Conservation (phyloP, 1,284 basidiomycete genomes). For the Stygiomarasmius scandens region DNA sequence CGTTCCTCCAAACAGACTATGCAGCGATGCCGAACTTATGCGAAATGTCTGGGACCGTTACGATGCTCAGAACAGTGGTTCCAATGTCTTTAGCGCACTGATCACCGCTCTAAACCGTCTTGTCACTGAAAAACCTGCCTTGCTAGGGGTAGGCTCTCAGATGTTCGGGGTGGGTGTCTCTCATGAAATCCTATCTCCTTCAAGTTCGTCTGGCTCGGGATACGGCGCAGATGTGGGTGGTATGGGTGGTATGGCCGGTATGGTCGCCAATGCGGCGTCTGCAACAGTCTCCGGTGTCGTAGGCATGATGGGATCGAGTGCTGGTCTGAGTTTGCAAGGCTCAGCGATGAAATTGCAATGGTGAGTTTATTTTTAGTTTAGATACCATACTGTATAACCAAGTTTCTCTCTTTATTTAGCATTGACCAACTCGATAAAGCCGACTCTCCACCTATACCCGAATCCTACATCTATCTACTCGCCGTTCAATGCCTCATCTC, state of each 20-base stretch:
- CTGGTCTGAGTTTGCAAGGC: slow-evolving; percentile 69
- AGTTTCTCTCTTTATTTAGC: slow-evolving; percentile 43
- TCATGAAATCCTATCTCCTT: slow-evolving; percentile 35
- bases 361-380: slow-evolving; percentile 41
- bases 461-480: slow-evolving; percentile 91
- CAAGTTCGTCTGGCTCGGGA: slow-evolving; percentile 41
- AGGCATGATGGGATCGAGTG: slow-evolving; percentile 42
- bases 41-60: slow-evolving; percentile 82
- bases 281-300: slow-evolving; percentile 77
- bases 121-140: slow-evolving; percentile 82
- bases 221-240: slow-evolving; percentile 59
- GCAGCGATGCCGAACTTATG: slow-evolving; percentile 82
- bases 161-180: slow-evolving; percentile 79
- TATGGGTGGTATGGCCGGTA: slow-evolving; percentile 78
- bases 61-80: slow-evolving; percentile 63
- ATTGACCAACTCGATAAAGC: slow-evolving; percentile 97
- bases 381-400: slow-evolving; percentile 1
- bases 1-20: slow-evolving; percentile 54
- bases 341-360: slow-evolving; percentile 87
- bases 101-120: slow-evolving; percentile 82
- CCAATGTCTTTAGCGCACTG: slow-evolving; percentile 79
- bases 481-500: slow-evolving; percentile 88
- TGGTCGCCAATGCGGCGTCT: slow-evolving; percentile 82
- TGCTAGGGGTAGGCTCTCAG: slow-evolving; percentile 79
- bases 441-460: slow-evolving; percentile 89